Evolutionary conservation across 345 rosid species (phyloP).

Genomic region (Syzygium grande): DNA sequence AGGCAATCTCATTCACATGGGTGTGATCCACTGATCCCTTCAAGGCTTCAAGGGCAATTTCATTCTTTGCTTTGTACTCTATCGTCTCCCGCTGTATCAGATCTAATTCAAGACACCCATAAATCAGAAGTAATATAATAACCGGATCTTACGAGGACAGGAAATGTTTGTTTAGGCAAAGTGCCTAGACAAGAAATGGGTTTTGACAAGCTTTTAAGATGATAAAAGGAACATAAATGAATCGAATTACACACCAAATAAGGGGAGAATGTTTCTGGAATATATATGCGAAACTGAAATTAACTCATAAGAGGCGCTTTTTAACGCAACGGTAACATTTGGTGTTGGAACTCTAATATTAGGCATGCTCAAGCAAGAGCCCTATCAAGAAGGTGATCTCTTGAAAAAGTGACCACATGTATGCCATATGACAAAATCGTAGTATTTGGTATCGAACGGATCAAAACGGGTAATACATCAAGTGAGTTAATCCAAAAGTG

Average conservation of each 20-base stretch:
- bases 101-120: neutral
- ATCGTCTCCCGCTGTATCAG: neutral
- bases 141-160: rapidly evolving
- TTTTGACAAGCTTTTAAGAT: rapidly evolving
- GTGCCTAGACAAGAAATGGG: rapidly evolving
- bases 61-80: neutral
- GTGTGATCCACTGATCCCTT: neutral
- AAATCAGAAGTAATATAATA: neutral
- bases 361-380: neutral
- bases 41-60: neutral
- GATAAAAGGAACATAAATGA: rapidly evolving
- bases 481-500: neutral
- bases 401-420: neutral
- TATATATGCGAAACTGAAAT: neutral
- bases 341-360: neutral
- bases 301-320: neutral
- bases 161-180: rapidly evolving
- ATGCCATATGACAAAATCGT: neutral
- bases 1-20: neutral
- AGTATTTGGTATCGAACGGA: neutral
- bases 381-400: neutral
- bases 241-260: rapidly evolving
- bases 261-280: neutral
- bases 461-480: neutral
- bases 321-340: neutral